A percentile compares a stretch with the other conserved stretches of the same genome.
phyloP scores from a whole-genome alignment of 345 rosid genomes.

The Gossypium ekmanianum region DNA sequence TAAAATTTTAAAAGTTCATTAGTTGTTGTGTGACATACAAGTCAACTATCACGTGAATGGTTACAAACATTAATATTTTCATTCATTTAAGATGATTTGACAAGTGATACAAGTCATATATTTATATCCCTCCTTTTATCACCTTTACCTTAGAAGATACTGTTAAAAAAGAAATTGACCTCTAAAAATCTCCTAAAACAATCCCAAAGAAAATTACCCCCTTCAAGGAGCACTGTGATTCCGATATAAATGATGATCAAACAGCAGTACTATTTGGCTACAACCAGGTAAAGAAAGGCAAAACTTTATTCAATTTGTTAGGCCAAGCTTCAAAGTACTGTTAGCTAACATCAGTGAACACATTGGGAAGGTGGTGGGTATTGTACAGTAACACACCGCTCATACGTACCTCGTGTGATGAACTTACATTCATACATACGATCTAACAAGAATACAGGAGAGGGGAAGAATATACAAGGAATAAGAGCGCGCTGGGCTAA shows the following conservation, averaged over 20 bases:
- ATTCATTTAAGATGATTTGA: no score
- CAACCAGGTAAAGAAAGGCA: not conserved
- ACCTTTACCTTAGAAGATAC: not conserved
- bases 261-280: no score
- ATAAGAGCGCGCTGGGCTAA: constrained; percentile 3
- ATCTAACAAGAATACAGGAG: not conserved
- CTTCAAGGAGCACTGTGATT: not conserved
- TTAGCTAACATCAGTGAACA: not conserved
- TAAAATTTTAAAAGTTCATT: no score
- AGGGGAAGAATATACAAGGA: constrained; percentile 28
- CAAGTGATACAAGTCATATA: no score
- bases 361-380: constrained; percentile 25
- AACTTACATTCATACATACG: not conserved
- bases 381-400: constrained; percentile 30
- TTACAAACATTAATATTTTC: no score
- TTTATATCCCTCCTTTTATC: no score
- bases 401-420: constrained; percentile 18
- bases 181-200: not conserved
- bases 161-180: not conserved
- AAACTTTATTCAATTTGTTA: constrained; percentile 2
- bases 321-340: constrained; percentile 4
- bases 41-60: no score
- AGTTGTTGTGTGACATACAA: no score
- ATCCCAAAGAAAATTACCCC: not conserved
- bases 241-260: not conserved